These are phyloP conservation scores for Elsinoe ampelina DNA, from an alignment of 2,329 filamentous ascomycete genomes.

Conservation along the genomic window DNA sequence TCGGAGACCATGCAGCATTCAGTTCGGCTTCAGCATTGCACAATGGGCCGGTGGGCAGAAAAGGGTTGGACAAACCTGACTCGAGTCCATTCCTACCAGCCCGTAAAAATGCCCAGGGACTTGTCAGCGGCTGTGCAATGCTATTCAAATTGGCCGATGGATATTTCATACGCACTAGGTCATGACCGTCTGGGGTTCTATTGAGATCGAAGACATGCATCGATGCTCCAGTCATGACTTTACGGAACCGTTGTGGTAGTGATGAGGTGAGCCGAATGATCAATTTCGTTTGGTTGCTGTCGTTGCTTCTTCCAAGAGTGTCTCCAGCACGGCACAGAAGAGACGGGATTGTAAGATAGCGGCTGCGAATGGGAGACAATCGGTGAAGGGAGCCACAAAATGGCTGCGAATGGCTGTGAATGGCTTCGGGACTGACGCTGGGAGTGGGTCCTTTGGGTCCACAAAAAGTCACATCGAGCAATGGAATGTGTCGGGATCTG, in stretches of 20 bases:
- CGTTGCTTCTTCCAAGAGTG: neutral
- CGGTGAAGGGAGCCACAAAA: neutral
- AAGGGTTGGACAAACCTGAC: neutral
- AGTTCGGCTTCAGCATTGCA: no score
- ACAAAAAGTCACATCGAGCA: neutral
- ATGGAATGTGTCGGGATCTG: constrained; percentile 11
- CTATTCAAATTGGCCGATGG: neutral
- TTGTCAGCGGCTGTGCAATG: constrained; percentile 9
- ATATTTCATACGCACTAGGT: no score
- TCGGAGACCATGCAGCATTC: no score
- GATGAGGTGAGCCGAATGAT: neutral
- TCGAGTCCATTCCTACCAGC: neutral
- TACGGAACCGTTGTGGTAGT: neutral
- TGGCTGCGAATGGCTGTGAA: neutral
- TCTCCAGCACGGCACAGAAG: neutral
- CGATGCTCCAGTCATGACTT: neutral
- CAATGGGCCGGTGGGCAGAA: neutral
- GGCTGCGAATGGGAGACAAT: neutral
- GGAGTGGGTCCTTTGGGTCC: neutral
- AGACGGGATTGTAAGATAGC: neutral
- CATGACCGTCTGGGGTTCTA: neutral
- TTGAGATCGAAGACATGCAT: neutral
- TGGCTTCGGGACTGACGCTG: neutral
- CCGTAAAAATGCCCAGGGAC: neutral
- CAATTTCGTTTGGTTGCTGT: neutral